phyloP scores from a whole-genome alignment of 345 rosid genomes.

The Gossypium herbaceum region DNA sequence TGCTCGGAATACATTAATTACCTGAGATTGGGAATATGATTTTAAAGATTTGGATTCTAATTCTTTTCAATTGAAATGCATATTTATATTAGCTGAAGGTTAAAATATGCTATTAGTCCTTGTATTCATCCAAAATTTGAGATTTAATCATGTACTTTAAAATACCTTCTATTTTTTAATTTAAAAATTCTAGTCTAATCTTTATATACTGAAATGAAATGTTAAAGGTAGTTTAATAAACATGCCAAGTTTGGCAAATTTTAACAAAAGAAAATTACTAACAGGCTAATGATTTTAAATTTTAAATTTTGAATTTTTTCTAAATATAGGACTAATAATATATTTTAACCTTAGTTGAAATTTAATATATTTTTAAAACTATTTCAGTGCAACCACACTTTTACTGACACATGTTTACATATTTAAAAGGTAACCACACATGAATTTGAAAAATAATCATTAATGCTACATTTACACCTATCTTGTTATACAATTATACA shows the following conservation, averaged over 20 bases:
- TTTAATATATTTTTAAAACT: background rate
- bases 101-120: too few relatives aligned
- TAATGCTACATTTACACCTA: background rate
- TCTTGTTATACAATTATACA: background rate
- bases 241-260: too few relatives aligned
- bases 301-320: too few relatives aligned
- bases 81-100: background rate
- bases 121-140: too few relatives aligned
- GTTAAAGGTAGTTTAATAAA: too few relatives aligned
- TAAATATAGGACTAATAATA: too few relatives aligned
- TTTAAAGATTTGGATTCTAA: background rate
- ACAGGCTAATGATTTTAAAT: too few relatives aligned
- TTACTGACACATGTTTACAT: background rate
- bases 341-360: background rate
- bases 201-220: too few relatives aligned
- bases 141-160: too few relatives aligned
- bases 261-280: too few relatives aligned
- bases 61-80: background rate
- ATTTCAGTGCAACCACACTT: fast-evolving
- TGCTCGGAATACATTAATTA: background rate
- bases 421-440: background rate
- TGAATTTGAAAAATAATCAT: background rate
- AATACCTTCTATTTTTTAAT: too few relatives aligned
- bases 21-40: background rate
- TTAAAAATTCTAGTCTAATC: too few relatives aligned